A percentile compares a stretch with the other conserved stretches of the same genome.
Conservation (phyloP, 2,329 filamentous ascomycete species). For the Alternaria sp. region DNA sequence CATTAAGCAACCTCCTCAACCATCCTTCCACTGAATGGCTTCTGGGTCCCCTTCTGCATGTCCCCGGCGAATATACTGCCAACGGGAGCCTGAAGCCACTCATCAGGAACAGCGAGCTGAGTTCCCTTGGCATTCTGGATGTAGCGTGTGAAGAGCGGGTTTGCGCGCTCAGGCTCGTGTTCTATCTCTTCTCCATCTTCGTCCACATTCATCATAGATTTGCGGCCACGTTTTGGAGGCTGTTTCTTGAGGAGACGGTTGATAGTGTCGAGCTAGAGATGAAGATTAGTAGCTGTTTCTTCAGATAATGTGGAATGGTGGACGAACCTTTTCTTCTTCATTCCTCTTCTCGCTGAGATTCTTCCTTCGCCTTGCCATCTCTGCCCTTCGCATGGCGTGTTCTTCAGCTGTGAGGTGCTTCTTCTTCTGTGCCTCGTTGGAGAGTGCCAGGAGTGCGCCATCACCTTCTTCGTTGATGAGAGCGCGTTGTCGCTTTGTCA, state of each 20-base stretch:
- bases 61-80: conserved; percentile 64
- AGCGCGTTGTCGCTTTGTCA: conserved; percentile 74
- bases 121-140: conserved; percentile 69
- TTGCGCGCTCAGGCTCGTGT: conserved; percentile 57
- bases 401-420: conserved; percentile 77
- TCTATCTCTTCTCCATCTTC: conserved; percentile 62
- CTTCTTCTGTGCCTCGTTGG: conserved; percentile 75
- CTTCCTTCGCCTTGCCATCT: conserved; percentile 77
- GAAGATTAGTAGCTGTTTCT: conserved; percentile 17
- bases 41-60: conserved; percentile 32
- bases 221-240: conserved; percentile 70
- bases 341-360: conserved; percentile 80
- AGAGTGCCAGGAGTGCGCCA: conserved; percentile 59
- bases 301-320: not conserved
- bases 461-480: conserved; percentile 60
- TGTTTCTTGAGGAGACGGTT: conserved; percentile 89
- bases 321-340: conserved; percentile 74
- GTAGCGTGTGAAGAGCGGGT: conserved; percentile 74
- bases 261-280: conserved; percentile 82
- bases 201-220: conserved; percentile 55
- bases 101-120: conserved; percentile 70
- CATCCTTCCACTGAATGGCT: conserved; percentile 45
- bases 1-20: conserved; percentile 48
- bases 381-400: conserved; percentile 74
- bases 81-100: conserved; percentile 70